phyloP scores from a whole-genome alignment of 1,284 basidiomycete species.

The Ganoderma multipileum region DNA sequence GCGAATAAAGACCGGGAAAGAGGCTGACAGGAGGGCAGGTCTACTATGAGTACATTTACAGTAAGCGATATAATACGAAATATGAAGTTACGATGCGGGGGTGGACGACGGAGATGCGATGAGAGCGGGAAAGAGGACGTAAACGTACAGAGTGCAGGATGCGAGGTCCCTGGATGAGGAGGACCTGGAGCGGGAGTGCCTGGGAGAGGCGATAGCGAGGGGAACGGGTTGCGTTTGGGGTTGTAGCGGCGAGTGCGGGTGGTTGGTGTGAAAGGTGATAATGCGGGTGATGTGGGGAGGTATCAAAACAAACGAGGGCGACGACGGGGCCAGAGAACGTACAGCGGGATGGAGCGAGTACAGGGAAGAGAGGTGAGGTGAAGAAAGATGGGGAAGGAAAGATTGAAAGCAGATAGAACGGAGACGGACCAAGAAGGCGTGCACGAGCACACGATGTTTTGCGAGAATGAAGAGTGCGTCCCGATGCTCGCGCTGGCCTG shows the following conservation, averaged over 20 bases:
- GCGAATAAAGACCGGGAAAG: conserved; percentile 22
- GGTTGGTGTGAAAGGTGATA: neutral
- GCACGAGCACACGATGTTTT: conserved; percentile 13
- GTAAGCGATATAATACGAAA: conserved; percentile 28
- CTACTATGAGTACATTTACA: conserved; percentile 30
- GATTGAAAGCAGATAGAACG: neutral
- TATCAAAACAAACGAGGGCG: conserved; percentile 21
- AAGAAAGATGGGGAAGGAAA: conserved; percentile 14
- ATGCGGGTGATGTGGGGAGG: conserved; percentile 16
- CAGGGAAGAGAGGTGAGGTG: conserved; percentile 17
- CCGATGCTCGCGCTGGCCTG: conserved; percentile 16
- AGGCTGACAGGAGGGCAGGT: neutral
- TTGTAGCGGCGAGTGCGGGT: conserved; percentile 3
- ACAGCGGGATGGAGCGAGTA: conserved; percentile 22
- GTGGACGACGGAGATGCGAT: conserved; percentile 17
- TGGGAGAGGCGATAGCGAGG: conserved; percentile 5
- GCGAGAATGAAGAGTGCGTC: conserved; percentile 12
- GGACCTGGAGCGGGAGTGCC: neutral
- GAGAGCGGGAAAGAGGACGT: conserved; percentile 15
- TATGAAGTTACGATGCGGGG: conserved; percentile 10
- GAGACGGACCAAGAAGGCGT: conserved; percentile 23
- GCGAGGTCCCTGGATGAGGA: neutral
- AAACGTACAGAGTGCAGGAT: conserved; percentile 16
- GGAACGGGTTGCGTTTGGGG: conserved; percentile 2
- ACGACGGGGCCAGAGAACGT: conserved; percentile 11